Evolutionary conservation across 768 basidiomycete species (phyloP).

Genomic region (Cystobasidiopsis lactophilus): DNA sequence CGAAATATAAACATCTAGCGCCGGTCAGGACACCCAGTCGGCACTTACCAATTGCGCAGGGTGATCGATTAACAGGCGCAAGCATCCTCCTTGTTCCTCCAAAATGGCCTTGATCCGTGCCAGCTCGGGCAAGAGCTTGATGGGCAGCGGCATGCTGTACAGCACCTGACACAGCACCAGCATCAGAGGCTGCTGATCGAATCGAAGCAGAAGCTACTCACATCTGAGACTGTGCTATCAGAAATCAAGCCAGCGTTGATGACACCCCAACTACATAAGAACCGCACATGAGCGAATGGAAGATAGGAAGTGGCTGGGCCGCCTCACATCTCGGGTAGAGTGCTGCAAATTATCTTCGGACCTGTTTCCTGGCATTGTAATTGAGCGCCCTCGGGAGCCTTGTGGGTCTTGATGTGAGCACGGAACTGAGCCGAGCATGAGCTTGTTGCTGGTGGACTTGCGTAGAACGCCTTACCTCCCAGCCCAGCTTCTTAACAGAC

Average conservation of each 20-base stretch:
- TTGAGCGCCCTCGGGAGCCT: slow-evolving; percentile 2
- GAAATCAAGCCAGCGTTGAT: not conserved
- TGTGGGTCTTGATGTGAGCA: slow-evolving; percentile 10
- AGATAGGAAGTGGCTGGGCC: too few species aligned
- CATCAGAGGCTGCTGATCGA: too few species aligned
- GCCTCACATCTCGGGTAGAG: slow-evolving; percentile 2
- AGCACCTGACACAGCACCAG: too few species aligned
- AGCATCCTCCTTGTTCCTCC: not conserved
- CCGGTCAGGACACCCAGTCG: too few species aligned
- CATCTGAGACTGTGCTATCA: slow-evolving; percentile 3
- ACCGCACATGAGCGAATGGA: too few species aligned
- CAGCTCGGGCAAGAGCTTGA: not conserved
- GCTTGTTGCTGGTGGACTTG: too few species aligned
- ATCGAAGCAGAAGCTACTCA: not conserved
- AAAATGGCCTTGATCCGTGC: not conserved
- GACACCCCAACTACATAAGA: too few species aligned
- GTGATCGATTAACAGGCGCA: slow-evolving; percentile 4
- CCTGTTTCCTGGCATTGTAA: slow-evolving; percentile 4
- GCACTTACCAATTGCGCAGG: slow-evolving; percentile 2
- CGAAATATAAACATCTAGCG: too few species aligned
- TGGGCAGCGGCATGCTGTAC: slow-evolving; percentile 1
- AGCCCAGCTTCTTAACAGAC: not conserved
- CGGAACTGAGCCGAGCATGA: too few species aligned
- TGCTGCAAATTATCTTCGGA: slow-evolving; percentile 1
- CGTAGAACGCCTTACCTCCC: too few species aligned